These are phyloP conservation scores for Penicillium sp. DNA, from an alignment of 2,329 filamentous ascomycete species.

Conservation along the genomic window DNA sequence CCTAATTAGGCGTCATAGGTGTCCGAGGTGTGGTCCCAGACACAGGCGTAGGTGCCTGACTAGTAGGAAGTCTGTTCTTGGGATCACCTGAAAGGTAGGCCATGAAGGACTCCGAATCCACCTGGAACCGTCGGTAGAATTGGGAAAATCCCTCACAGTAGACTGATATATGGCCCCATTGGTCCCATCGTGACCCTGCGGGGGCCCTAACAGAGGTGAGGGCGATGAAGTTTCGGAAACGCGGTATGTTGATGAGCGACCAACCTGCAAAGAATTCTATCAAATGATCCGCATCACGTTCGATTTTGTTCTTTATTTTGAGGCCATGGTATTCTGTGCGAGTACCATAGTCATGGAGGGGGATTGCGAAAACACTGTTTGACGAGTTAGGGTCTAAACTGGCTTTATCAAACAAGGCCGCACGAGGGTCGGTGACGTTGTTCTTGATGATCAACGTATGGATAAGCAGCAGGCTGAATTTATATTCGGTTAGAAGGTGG, in stretches of 20 bases:
- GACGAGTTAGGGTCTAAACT: constrained; percentile 25
- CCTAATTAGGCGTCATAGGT: neutral
- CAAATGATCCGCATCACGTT: constrained; percentile 38
- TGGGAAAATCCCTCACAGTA: neutral
- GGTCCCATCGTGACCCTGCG: constrained; percentile 8
- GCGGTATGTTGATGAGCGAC: constrained; percentile 32
- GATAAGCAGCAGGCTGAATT: constrained; percentile 11
- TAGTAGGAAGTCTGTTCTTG: neutral
- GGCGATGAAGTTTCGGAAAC: constrained; percentile 32
- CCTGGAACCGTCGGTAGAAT: constrained; percentile 7
- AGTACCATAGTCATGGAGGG: constrained; percentile 30
- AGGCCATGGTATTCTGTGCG: constrained; percentile 26
- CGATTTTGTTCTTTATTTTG: constrained; percentile 24
- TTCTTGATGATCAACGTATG: constrained; percentile 25
- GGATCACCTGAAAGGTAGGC: neutral
- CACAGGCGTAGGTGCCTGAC: neutral
- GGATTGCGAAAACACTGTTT: constrained; percentile 32
- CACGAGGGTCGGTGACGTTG: constrained; percentile 19
- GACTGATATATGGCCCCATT: constrained; percentile 17
- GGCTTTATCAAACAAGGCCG: constrained; percentile 9
- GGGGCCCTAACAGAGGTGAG: constrained; percentile 20
- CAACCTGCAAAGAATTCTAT: constrained; percentile 43
- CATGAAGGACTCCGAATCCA: neutral
- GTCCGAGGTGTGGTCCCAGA: neutral
- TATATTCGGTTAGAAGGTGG: neutral